Evolutionary conservation across 768 basidiomycete genomes (phyloP), one percentile per base, ranked within the genome.

Genomic region (Auricularia sp.): DNA sequence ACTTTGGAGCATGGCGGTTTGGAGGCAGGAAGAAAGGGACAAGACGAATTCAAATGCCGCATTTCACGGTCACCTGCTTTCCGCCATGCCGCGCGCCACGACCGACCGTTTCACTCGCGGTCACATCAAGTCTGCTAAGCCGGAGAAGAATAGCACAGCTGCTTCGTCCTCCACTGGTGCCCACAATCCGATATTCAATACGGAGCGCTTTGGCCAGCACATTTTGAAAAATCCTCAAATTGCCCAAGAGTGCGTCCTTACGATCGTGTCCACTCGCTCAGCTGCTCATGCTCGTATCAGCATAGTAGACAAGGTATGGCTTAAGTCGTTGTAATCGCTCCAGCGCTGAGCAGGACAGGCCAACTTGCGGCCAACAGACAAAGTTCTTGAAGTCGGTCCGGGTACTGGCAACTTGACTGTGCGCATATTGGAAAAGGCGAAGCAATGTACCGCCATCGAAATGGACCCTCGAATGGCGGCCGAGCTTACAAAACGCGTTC

Each of bases 381-480:
- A 91, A 70, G 94, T 98, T 39, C 85, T 99, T 61, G 96, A 98
- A 77, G 93, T 98, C 60, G 96, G 95, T 71, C 95, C 96, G 12
- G 96, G 96, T 76, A 98, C 96, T 7, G 96, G 97, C 68, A 98
- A 99, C 74, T 75, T 98, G 71, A 98, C 97, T 0, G 88, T 97
- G 21, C 82, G 90, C 71, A 99, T 98, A 65, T 77, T 99, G 33
- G 92, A 96, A 71, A 89, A 93, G 74, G 90, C 91, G 63, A 93
- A 94, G 73, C 88, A 90, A 77, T 89, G 92, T 34, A 92, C 91
- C 0, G 96, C 95, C 1, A 86, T 98, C 29, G 97, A 99, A 77
- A 92, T 93, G 89, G 97, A 98, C 73, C 97, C 97, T 68, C 86
- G 97, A 16, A 98, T 98, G 96, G 96, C 97, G 14, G 94, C 95